Evolutionary conservation across 257 asterid genomes (phyloP), one percentile per base, ranked within the genome.

Genomic region (Linderniella brevidens): DNA sequence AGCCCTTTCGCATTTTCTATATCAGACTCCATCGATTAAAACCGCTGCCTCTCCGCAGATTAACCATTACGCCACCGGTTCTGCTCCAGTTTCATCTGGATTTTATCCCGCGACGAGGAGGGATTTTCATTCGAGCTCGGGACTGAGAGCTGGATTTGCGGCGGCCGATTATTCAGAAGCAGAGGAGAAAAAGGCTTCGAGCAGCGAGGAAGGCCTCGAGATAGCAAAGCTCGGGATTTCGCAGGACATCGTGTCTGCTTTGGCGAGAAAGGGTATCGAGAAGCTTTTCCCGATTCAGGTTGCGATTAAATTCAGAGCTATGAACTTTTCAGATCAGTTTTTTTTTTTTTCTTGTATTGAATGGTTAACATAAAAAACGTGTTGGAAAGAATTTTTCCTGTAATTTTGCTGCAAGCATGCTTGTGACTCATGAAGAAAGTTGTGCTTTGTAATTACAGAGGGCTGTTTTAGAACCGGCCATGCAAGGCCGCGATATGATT

Each of bases 221-320:
- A 80, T 88, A 14, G 54, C 95, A 0, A 80, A 80, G 54, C 94
- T 88, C 18, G 95, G 90, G 49, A 78, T 88, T 58, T 54, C 87
- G 1, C 63, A 68, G 18, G 79, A 75, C 51, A 75, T 88, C 54
- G 79, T 76, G 4, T 58, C 72, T 5, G 67, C 93, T 35, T 77
- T 84, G 72, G 72, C 77, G 11, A 14, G 19, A 36, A 84, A 45
- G 74, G 93, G 94, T 11, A 88, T 88, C 54, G 54, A 73, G 39
- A 79, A 59, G 77, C 93, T 88, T 57, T 88, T 88, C 49, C 98
- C 95, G 11, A 84, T 88, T 67, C 98, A 88, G 98, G 98, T 88
- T 25, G 32, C 6, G 32, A 25, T 25, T 25, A 25, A 2, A 57
- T 25, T 2, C 32, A 25, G 32, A 25, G 32, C 32, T 25, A 25